Conservation (phyloP, 768 basidiomycete species). For the Hericium coralloides region DNA sequence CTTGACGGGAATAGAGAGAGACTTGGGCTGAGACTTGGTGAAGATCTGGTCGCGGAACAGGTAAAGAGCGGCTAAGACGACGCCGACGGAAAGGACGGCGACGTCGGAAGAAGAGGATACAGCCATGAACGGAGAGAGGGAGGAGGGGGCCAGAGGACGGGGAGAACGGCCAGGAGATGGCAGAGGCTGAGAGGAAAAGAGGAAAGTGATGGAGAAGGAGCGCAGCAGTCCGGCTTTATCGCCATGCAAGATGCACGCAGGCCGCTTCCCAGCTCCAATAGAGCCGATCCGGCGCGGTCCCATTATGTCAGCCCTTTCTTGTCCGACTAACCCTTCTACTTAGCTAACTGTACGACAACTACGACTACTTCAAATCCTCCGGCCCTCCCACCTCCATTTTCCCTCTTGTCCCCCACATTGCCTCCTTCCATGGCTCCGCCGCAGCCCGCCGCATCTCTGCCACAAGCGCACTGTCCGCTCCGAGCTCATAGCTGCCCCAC, state of each 20-base stretch:
- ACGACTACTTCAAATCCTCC: neutral
- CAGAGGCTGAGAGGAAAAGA: constrained; percentile 2
- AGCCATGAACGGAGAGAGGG: constrained; percentile 34
- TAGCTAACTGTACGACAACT: neutral
- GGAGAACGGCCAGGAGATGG: constrained; percentile 6
- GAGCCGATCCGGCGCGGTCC: too few species aligned
- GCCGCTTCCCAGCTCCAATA: neutral
- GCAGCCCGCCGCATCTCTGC: constrained; percentile 28
- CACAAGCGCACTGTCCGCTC: constrained; percentile 42
- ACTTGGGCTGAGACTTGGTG: constrained; percentile 53
- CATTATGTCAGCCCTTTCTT: neutral
- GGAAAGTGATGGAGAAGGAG: neutral
- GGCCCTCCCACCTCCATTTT: constrained; percentile 14
- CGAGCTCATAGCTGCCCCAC: constrained; percentile 54
- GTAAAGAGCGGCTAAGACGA: constrained; percentile 68
- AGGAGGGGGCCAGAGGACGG: constrained; percentile 8
- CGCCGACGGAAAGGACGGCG: constrained; percentile 61
- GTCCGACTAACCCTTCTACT: neutral
- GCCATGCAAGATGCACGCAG: neutral
- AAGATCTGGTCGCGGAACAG: constrained; percentile 82
- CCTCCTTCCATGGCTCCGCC: constrained; percentile 31
- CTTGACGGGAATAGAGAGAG: constrained; percentile 30
- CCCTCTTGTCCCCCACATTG: constrained; percentile 37
- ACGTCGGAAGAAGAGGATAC: constrained; percentile 62
- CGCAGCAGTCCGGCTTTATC: neutral